These are phyloP conservation scores for Alternaria triticina DNA, from an alignment of 2,329 filamentous ascomycete species.

Conservation along the genomic window DNA sequence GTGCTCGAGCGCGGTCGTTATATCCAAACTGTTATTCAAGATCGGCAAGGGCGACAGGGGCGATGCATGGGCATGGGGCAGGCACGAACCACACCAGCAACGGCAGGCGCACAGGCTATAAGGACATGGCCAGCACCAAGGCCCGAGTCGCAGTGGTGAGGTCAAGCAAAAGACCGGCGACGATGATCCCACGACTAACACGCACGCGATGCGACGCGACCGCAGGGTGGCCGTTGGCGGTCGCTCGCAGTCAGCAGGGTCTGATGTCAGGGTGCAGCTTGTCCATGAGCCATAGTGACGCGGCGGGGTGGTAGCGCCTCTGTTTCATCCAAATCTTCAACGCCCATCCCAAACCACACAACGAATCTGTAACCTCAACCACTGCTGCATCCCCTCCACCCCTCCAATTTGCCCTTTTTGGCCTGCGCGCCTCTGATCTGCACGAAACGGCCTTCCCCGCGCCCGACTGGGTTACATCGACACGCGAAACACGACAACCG, in stretches of 20 bases:
- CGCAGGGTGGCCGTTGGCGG: not conserved
- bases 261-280: slow-evolving; percentile 12
- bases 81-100: slow-evolving; percentile 2
- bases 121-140: not conserved
- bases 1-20: slow-evolving; percentile 2
- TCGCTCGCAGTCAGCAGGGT: not conserved
- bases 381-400: slow-evolving; percentile 8
- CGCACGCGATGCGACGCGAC: not conserved
- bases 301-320: not conserved
- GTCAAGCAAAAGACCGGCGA: not conserved
- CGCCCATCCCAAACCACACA: slow-evolving; percentile 22
- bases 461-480: not conserved
- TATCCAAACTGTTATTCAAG: slow-evolving; percentile 5
- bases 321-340: slow-evolving; percentile 21
- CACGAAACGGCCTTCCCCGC: slow-evolving; percentile 14
- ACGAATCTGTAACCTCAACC: slow-evolving; percentile 1
- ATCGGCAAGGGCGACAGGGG: slow-evolving; percentile 33
- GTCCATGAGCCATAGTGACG: slow-evolving; percentile 13
- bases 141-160: not conserved
- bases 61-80: slow-evolving; percentile 7
- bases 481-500: slow-evolving; percentile 4
- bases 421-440: not conserved
- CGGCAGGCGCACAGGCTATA: slow-evolving; percentile 1
- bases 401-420: slow-evolving; percentile 5
- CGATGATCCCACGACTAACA: not conserved